Evolutionary conservation across 1,284 basidiomycete genomes (phyloP).

Genomic region (Meripilus lineatus): DNA sequence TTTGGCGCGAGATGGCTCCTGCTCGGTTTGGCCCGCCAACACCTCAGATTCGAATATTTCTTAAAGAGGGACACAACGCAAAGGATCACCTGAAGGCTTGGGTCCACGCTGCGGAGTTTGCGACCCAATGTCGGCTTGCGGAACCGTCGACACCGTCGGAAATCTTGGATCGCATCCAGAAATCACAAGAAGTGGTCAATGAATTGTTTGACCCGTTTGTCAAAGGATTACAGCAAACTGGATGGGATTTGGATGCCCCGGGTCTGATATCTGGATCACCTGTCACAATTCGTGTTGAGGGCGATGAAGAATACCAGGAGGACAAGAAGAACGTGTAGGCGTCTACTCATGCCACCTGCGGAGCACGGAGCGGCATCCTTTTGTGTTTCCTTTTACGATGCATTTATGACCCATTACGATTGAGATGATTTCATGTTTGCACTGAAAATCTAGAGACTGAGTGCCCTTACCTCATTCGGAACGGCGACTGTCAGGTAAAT

Average conservation of each 20-base stretch:
- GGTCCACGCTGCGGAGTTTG: constrained; percentile 39
- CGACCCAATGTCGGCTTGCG: constrained; percentile 8
- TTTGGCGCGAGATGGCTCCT: constrained; percentile 37
- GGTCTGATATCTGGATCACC: constrained; percentile 33
- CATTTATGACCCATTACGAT: too few species aligned
- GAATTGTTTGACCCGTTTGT: constrained; percentile 29
- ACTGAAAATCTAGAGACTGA: too few species aligned
- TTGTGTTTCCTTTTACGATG: too few species aligned
- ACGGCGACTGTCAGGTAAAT: too few species aligned
- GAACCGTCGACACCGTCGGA: constrained; percentile 10
- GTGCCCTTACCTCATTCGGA: too few species aligned
- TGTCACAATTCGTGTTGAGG: constrained; percentile 23
- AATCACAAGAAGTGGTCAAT: constrained; percentile 20
- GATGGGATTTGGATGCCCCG: constrained; percentile 35
- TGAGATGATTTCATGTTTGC: too few species aligned
- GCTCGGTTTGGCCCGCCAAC: too few species aligned
- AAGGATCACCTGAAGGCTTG: constrained; percentile 53
- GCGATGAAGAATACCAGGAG: background rate
- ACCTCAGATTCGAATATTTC: constrained; percentile 37
- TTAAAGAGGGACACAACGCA: constrained; percentile 44
- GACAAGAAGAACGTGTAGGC: constrained; percentile 10
- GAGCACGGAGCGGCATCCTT: too few species aligned
- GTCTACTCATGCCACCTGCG: too few species aligned
- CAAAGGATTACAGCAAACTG: constrained; percentile 22
- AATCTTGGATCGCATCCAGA: constrained; percentile 18